Base-by-base conservation (phyloP, 257 asterid species). In the Solanum gracilifrons region DNA sequence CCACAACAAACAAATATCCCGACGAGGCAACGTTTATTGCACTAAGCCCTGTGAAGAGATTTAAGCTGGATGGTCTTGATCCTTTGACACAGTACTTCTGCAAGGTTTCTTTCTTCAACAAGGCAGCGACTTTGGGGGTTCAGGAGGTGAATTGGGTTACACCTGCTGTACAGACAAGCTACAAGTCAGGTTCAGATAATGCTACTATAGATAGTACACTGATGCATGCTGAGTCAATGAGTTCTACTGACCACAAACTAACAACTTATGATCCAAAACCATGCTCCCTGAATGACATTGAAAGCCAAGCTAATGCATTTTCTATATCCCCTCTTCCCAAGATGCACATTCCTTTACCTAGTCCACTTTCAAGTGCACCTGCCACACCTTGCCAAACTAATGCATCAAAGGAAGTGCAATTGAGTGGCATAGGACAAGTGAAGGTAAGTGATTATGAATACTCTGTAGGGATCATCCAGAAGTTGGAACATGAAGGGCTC, bases 401-500 rank as follows among this genome's bases (percentile, higher is more conserved):
- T 39, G 91, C 68, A 60, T 84, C 87, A 21, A 87, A 87, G 85
- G 90, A 88, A 74, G 64, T 29, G 83, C 83, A 85, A 23, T 84
- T 37, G 36, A 73, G 77, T 68, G 73, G 82, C 87, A 77, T 60
- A 13, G 77, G 64, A 80, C 86, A 85, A 83, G 33, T 58, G 91
- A 89, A 88, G 39, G 91, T 87, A 64, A 90, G 91, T 87, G 95
- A 92, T 82, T 92, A 93, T 5, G 98, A 93, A 94, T 93, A 93
- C 74, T 94, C 94, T n/a, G 98, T 96, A 88, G 92, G 94, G 76
- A 93, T 92, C 39, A 85, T 96, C 29, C 87, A 98, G 13, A 88
- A 93, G 93, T 87, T 96, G 90, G 99, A 96, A 90, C 91, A 95
- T 9, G 97, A 92, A 21, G 98, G 98, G 41, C 92, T 93, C 88